Percentiles rank a stretch among this genome's conserved stretches.
Evolutionary conservation across 768 basidiomycete genomes (phyloP).

Genomic region (Trametes maxima): DNA sequence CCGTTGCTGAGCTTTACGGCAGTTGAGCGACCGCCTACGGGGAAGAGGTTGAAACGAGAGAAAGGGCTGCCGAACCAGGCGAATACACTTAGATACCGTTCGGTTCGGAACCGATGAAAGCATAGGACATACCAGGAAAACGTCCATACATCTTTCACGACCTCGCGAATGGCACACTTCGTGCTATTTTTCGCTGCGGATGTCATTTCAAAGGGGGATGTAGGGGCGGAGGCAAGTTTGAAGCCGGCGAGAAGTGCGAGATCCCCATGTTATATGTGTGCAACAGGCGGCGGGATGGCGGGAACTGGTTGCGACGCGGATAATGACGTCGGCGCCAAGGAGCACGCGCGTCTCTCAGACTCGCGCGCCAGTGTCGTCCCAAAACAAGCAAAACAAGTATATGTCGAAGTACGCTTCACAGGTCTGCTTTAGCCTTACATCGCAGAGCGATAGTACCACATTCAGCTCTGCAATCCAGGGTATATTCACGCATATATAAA

Average conservation of each 20-base stretch:
- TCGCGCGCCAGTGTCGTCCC: background rate
- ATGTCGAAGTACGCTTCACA: background rate
- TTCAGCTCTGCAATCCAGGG: no score
- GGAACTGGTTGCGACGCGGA: background rate
- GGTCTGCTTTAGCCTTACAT: no score
- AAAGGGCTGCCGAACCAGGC: slow-evolving; percentile 55
- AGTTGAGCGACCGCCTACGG: slow-evolving; percentile 83
- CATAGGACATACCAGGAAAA: slow-evolving; percentile 56
- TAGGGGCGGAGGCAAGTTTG: background rate
- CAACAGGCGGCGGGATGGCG: no score
- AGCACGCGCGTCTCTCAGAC: background rate
- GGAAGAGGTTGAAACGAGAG: slow-evolving; percentile 62
- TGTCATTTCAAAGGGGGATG: background rate
- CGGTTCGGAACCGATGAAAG: background rate
- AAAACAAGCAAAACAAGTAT: slow-evolving; percentile 1
- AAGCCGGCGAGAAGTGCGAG: no score
- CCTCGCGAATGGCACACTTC: slow-evolving; percentile 16
- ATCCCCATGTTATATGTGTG: background rate
- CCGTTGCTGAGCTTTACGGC: slow-evolving; percentile 70
- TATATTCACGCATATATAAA: background rate
- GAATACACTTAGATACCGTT: background rate
- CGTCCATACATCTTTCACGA: slow-evolving; percentile 56
- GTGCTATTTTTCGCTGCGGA: background rate
- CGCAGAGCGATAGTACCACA: no score
- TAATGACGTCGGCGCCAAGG: slow-evolving; percentile 2